Evolutionary conservation across 2,329 filamentous ascomycete genomes (phyloP), one percentile per base, ranked within the genome.

Genomic region (Xylaria sp.): DNA sequence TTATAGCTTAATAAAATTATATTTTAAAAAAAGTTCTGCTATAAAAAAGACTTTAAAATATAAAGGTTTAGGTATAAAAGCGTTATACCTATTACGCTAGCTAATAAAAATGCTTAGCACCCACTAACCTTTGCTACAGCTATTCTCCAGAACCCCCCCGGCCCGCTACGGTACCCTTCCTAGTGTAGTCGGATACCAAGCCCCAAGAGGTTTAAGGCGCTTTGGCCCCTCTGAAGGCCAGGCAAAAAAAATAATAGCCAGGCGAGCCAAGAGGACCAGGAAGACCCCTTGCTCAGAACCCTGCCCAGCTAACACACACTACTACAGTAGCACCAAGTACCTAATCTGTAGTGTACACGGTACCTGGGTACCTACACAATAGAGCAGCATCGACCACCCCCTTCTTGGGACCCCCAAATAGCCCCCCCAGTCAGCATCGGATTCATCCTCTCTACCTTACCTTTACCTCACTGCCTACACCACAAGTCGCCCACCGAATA

Each of bases 401-500:
- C 59, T 46, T 15, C 48, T 43, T n/a, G 46, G 59, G 36, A 15
- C 23, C 68, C 62, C 62, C 66, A 52, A 52, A 65, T 65, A 54
- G 54, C 57, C 56, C 64, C 69, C 65, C 67, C 65, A 64, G 72
- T 77, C 75, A 76, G 77, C 79, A 41, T 59, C 55, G 78, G 79
- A 80, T 80, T 80, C 72, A 75, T 76, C 75, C 74, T 54, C 74
- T 54, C 28, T 28, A 28, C 28, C 25, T 48, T 62, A 9, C 64
- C 58, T 62, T 75, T 72, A 72, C 72, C 72, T 71, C 73, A 36
- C 55, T 61, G 23, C 49, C 62, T 51, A 55, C 74, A 72, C 76
- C 18, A 20, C n/a, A 9, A 79, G 79, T 78, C 78, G 79, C 78
- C 78, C 76, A 68, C 70, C 68, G 68, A 66, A 48, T 54, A 74